phyloP scores from a whole-genome alignment of 2,329 filamentous ascomycete species.

The Ceratocystis colombiana region DNA sequence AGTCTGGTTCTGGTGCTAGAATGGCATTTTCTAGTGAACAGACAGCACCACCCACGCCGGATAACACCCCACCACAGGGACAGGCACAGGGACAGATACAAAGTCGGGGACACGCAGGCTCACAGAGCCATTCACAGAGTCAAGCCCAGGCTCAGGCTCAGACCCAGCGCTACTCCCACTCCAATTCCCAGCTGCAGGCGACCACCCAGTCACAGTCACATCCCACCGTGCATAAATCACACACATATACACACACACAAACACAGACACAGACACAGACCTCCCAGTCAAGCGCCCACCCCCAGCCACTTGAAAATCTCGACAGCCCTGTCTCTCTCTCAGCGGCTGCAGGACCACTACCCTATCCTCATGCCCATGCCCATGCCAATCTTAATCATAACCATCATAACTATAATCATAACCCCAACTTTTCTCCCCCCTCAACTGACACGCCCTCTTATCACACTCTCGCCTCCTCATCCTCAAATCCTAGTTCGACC shows the following conservation, averaged over 20 bases:
- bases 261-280: neutral
- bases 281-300: neutral
- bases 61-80: conserved; percentile 19
- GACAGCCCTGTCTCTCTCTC: conserved; percentile 2
- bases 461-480: neutral
- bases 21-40: conserved; percentile 11
- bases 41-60: conserved; percentile 18
- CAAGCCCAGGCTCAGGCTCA: neutral
- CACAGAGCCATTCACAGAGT: neutral
- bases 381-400: neutral
- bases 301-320: conserved; percentile 17
- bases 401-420: neutral
- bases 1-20: neutral
- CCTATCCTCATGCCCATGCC: neutral
- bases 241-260: neutral
- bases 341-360: neutral
- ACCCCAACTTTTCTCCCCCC: neutral
- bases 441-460: neutral
- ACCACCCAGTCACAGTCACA: conserved; percentile 8
- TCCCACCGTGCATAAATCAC: conserved; percentile 3
- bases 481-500: neutral
- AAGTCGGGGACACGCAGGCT: neutral
- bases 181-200: neutral
- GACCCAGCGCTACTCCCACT: conserved; percentile 12
- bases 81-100: neutral